phyloP scores from a whole-genome alignment of 23 red algal genomes.

The Gracilaria gracilis region DNA sequence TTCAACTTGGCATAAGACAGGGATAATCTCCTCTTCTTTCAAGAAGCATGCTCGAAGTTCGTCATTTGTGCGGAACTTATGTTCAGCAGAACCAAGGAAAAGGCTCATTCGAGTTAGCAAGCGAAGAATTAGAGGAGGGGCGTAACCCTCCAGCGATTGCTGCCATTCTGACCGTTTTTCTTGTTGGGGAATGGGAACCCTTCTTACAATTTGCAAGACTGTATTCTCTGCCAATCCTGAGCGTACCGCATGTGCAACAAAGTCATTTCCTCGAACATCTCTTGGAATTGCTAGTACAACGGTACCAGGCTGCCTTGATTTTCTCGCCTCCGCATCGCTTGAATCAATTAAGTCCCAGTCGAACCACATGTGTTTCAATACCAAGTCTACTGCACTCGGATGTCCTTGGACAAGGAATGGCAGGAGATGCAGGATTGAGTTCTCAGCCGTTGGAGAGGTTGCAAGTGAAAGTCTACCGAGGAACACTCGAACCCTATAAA shows the following conservation, averaged over 20 bases:
- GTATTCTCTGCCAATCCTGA: conserved; percentile 39
- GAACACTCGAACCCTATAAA: conserved; percentile 70
- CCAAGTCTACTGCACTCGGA: conserved; percentile 45
- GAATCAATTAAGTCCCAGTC: conserved; percentile 56
- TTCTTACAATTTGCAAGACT: conserved; percentile 49
- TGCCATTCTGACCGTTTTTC: conserved; percentile 51
- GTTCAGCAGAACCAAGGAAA: conserved; percentile 42
- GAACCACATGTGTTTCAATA: conserved; percentile 65
- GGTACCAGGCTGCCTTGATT: conserved; percentile 63
- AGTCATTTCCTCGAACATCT: conserved; percentile 61
- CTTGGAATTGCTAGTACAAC: conserved; percentile 65
- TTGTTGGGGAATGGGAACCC: conserved; percentile 61
- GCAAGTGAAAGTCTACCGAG: conserved; percentile 54
- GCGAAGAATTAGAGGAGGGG: conserved; percentile 55
- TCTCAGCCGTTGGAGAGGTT: conserved; percentile 70
- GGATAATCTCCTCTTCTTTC: conserved; percentile 54
- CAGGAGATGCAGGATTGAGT: conserved; percentile 72
- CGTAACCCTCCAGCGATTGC: conserved; percentile 35
- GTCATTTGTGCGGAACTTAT: conserved; percentile 2
- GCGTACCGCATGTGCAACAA: conserved; percentile 32
- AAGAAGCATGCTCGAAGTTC: not conserved
- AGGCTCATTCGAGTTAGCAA: conserved; percentile 62
- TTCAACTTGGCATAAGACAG: conserved; percentile 69
- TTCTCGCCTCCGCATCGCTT: conserved; percentile 27
- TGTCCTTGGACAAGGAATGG: conserved; percentile 75